These are phyloP conservation scores for Yarrowia keelungensis DNA, from an alignment of 805 yeast species.

Conservation along the genomic window DNA sequence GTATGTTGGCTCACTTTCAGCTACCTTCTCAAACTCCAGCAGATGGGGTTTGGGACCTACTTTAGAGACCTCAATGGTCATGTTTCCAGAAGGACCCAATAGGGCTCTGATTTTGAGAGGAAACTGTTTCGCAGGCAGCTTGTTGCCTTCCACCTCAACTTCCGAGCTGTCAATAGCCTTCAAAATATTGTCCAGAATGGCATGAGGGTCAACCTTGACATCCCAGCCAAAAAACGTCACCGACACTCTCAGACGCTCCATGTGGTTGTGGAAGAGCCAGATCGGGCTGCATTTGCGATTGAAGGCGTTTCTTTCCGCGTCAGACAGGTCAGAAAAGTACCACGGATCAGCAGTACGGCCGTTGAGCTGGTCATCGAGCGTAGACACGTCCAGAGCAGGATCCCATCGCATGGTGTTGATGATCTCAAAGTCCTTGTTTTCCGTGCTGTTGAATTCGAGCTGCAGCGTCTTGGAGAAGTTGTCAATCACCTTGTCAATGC, in stretches of 20 bases:
- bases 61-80: slow-evolving; percentile 18
- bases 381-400: background rate
- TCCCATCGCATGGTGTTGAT: slow-evolving; percentile 38
- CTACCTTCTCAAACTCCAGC: slow-evolving; percentile 20
- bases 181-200: slow-evolving; percentile 20
- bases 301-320: slow-evolving; percentile 1
- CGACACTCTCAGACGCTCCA: slow-evolving; percentile 19
- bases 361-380: background rate
- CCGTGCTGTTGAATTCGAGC: slow-evolving; percentile 4
- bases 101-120: slow-evolving; percentile 29
- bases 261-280: slow-evolving; percentile 32
- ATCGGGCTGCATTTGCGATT: background rate
- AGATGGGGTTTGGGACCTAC: slow-evolving; percentile 11
- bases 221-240: slow-evolving; percentile 29
- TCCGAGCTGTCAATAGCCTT: slow-evolving; percentile 1
- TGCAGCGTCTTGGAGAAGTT: slow-evolving; percentile 12
- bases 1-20: background rate
- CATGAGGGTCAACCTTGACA: background rate
- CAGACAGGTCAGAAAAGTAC: background rate
- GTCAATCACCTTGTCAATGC: background rate
- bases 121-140: background rate
- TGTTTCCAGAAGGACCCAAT: background rate
- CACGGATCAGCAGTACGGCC: slow-evolving; percentile 12
- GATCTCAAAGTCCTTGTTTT: slow-evolving; percentile 34
- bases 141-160: background rate